These are phyloP conservation scores for Biscutella laevigata DNA, from an alignment of 441 rosid genomes.

Conservation along the genomic window DNA sequence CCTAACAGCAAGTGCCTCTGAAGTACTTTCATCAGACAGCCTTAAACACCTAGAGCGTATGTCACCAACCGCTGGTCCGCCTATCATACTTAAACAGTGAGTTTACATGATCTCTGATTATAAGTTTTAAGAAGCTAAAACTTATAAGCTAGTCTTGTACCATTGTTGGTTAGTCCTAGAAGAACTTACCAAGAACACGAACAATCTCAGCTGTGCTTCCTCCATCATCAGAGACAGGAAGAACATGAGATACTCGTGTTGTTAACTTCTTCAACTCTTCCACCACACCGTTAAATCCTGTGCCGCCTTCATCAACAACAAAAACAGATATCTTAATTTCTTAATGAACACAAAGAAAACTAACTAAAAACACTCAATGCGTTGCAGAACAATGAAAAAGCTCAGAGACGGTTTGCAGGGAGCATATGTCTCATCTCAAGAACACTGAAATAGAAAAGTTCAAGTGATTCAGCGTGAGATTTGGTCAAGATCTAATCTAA, in stretches of 20 bases:
- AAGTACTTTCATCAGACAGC: constrained; percentile 71
- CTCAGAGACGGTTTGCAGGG: too few species aligned
- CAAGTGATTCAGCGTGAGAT: background rate
- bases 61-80: constrained; percentile 97
- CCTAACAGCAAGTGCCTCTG: constrained; percentile 90
- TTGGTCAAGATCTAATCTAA: constrained; percentile 2
- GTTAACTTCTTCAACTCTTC: constrained; percentile 83
- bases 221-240: constrained; percentile 94
- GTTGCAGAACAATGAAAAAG: background rate
- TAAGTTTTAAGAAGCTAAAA: background rate
- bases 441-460: background rate
- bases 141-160: background rate
- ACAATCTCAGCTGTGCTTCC: constrained; percentile 97
- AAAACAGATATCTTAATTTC: background rate
- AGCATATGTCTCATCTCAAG: background rate
- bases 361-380: background rate
- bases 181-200: constrained; percentile 68
- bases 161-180: too few species aligned
- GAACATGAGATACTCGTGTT: constrained; percentile 78
- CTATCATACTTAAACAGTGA: constrained; percentile 22
- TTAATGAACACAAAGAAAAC: background rate
- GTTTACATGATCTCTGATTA: background rate
- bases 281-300: constrained; percentile 93
- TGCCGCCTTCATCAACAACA: constrained; percentile 66
- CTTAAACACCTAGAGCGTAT: constrained; percentile 92